A percentile compares a stretch with the other conserved stretches of the same genome.
These are phyloP conservation scores for Irpex sp. DNA, from an alignment of 1,284 basidiomycete genomes.

Conservation along the genomic window DNA sequence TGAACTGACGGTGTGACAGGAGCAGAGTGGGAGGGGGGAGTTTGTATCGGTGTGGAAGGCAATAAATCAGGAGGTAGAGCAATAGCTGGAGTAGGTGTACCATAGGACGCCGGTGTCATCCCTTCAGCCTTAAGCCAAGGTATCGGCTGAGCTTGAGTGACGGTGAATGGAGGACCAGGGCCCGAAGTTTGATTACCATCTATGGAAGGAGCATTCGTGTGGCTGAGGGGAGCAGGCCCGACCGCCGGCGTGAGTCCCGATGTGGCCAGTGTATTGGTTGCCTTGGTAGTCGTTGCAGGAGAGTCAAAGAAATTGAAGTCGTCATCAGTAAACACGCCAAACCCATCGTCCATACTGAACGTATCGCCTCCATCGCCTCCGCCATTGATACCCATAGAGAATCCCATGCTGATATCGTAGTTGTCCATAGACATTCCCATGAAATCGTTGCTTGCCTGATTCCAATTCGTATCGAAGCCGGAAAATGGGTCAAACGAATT, in stretches of 20 bases:
- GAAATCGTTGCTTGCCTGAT: conserved; percentile 36
- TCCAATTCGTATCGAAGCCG: conserved; percentile 35
- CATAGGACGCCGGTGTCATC: conserved; percentile 28
- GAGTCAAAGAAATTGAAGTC: conserved; percentile 76
- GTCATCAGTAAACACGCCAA: conserved; percentile 62
- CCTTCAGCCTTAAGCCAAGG: conserved; percentile 28
- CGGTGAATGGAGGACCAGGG: conserved; percentile 22
- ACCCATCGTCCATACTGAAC: conserved; percentile 56
- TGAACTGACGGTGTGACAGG: conserved; percentile 53
- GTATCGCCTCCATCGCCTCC: conserved; percentile 29
- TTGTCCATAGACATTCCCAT: conserved; percentile 38
- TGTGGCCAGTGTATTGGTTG: not conserved
- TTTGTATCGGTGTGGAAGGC: conserved; percentile 39
- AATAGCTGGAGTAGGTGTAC: conserved; percentile 14
- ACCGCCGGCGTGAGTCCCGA: conserved; percentile 22
- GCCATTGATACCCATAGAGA: conserved; percentile 42
- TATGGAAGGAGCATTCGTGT: not conserved
- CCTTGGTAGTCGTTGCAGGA: conserved; percentile 17
- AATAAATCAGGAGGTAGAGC: conserved; percentile 28
- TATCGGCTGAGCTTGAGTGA: conserved; percentile 23
- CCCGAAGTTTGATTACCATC: conserved; percentile 19
- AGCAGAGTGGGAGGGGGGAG: conserved; percentile 35
- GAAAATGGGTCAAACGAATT: conserved; percentile 21
- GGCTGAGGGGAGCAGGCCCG: conserved; percentile 17
- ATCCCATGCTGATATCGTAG: conserved; percentile 33